These are phyloP conservation scores for Penicillium coffeae DNA, from an alignment of 495 filamentous ascomycete species.

Conservation along the genomic window DNA sequence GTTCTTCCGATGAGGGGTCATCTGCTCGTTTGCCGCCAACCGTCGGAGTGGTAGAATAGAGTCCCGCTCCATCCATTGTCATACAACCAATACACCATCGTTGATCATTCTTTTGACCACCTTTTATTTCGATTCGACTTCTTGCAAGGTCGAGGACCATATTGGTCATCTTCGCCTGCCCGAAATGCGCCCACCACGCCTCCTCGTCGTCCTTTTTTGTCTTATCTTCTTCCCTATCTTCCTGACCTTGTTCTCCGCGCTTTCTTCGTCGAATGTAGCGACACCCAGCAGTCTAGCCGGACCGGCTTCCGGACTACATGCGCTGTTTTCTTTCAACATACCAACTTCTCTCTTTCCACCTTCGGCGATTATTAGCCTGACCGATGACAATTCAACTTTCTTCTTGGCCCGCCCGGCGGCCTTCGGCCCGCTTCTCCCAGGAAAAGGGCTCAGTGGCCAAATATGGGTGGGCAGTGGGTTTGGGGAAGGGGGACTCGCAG, in stretches of 20 bases:
- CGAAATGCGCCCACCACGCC: slow-evolving; percentile 54
- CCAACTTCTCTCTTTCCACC: slow-evolving; percentile 83
- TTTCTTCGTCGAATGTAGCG: slow-evolving; percentile 39
- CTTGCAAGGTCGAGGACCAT: too few relatives aligned
- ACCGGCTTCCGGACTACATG: slow-evolving; percentile 44
- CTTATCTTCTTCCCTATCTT: slow-evolving; percentile 53
- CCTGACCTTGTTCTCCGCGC: slow-evolving; percentile 48
- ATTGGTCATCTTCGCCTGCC: slow-evolving; percentile 3
- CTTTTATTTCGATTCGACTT: slow-evolving; percentile 2
- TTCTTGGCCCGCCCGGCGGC: slow-evolving; percentile 91
- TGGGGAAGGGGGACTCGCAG: slow-evolving; percentile 60
- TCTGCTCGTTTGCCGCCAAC: slow-evolving; percentile 30
- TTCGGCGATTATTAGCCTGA: slow-evolving; percentile 90
- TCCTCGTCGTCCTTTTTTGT: slow-evolving; percentile 50
- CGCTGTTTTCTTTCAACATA: slow-evolving; percentile 61
- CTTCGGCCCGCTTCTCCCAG: slow-evolving; percentile 78
- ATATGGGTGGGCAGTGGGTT: slow-evolving; percentile 91
- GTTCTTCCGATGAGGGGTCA: slow-evolving; percentile 38
- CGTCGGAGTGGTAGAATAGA: slow-evolving; percentile 39
- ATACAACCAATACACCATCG: slow-evolving; percentile 17
- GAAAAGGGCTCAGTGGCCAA: slow-evolving; percentile 73
- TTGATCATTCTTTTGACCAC: slow-evolving; percentile 11
- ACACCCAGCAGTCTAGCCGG: slow-evolving; percentile 38
- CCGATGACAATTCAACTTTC: slow-evolving; percentile 96
- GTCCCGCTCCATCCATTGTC: slow-evolving; percentile 12